phyloP scores from a whole-genome alignment of 805 yeast species.

The Lachancea dasiensis region DNA sequence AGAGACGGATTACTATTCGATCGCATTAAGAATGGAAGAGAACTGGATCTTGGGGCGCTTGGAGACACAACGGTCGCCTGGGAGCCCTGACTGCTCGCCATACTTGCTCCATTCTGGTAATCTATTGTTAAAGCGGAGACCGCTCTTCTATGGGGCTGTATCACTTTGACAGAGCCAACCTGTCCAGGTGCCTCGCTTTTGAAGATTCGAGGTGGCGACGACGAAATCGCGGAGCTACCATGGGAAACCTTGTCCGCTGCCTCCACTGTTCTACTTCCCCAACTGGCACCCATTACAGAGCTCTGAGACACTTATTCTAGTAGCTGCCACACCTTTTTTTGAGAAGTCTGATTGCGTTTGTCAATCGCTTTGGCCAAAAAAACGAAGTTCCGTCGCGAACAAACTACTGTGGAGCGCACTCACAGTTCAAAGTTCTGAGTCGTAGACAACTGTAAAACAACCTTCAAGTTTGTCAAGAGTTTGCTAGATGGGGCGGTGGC shows the following conservation, averaged over 20 bases:
- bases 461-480: too few relatives aligned
- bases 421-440: too few relatives aligned
- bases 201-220: conserved; percentile 9
- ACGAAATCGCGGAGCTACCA: conserved; percentile 8
- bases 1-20: conserved; percentile 14
- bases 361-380: too few relatives aligned
- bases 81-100: too few relatives aligned
- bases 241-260: not conserved
- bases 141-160: conserved; percentile 8
- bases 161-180: not conserved
- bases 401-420: too few relatives aligned
- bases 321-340: too few relatives aligned
- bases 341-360: too few relatives aligned
- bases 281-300: not conserved
- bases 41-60: not conserved
- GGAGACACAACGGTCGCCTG: not conserved
- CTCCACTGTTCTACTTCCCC: not conserved
- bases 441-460: too few relatives aligned
- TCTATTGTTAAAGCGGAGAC: conserved; percentile 6
- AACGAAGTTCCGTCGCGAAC: too few relatives aligned
- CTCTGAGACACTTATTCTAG: not conserved
- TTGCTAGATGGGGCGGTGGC: too few relatives aligned
- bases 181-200: conserved; percentile 2
- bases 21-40: conserved; percentile 8
- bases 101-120: too few relatives aligned